These are phyloP conservation scores for Termitomyces bulborhizus DNA, from an alignment of 768 basidiomycete species.

Conservation along the genomic window DNA sequence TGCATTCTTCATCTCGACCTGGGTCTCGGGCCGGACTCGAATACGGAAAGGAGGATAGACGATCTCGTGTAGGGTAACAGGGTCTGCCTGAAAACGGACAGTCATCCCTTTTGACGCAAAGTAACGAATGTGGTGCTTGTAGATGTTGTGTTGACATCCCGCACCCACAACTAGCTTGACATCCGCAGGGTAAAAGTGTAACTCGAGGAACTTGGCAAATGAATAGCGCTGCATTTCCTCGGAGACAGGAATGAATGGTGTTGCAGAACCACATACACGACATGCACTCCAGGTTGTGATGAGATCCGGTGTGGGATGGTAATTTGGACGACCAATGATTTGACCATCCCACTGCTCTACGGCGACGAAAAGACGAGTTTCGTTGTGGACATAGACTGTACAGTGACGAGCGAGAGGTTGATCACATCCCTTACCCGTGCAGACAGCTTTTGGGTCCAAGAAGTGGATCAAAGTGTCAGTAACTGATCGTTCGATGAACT, in stretches of 20 bases:
- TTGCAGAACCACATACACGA: slow-evolving; percentile 68
- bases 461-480: slow-evolving; percentile 62
- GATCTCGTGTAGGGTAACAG: slow-evolving; percentile 77
- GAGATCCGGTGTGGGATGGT: slow-evolving; percentile 57
- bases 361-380: slow-evolving; percentile 73
- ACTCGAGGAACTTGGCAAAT: slow-evolving; percentile 93
- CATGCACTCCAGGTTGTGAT: slow-evolving; percentile 93
- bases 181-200: slow-evolving; percentile 91
- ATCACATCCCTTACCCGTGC: slow-evolving; percentile 79
- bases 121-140: slow-evolving; percentile 87
- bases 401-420: slow-evolving; percentile 80
- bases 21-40: slow-evolving; percentile 79
- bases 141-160: slow-evolving; percentile 91
- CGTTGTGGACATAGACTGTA: slow-evolving; percentile 88
- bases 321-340: slow-evolving; percentile 50
- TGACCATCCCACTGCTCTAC: slow-evolving; percentile 87
- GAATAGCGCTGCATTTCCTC: slow-evolving; percentile 93
- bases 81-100: slow-evolving; percentile 82
- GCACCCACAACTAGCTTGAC: slow-evolving; percentile 82
- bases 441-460: slow-evolving; percentile 69
- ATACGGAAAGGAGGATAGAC: slow-evolving; percentile 86
- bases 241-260: slow-evolving; percentile 84
- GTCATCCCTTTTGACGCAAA: slow-evolving; percentile 83
- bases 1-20: slow-evolving; percentile 85
- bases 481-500: slow-evolving; percentile 83